Evolutionary conservation across 345 rosid species (phyloP).

Genomic region (Streptanthus diversifolius): DNA sequence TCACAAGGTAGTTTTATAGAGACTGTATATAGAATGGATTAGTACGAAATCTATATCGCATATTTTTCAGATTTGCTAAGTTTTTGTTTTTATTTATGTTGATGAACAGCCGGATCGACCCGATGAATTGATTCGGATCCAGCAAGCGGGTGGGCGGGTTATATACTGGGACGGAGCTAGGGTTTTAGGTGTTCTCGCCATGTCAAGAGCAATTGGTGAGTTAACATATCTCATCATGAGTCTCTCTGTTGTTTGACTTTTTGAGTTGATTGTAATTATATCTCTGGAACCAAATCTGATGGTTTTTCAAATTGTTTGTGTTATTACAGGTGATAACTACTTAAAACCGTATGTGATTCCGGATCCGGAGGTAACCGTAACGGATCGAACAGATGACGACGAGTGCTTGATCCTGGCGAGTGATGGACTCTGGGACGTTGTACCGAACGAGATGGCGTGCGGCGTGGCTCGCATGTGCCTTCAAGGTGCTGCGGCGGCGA

Average conservation of each 20-base stretch:
- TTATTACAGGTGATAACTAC: conserved; percentile 60
- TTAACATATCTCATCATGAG: not conserved
- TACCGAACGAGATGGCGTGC: conserved; percentile 76
- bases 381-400: conserved; percentile 62
- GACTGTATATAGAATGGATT: not conserved
- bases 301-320: not conserved
- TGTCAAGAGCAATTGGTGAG: conserved; percentile 89
- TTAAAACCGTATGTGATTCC: conserved; percentile 86
- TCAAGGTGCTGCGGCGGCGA: conserved; percentile 7
- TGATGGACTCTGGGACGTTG: conserved; percentile 96
- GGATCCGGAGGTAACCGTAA: conserved; percentile 70
- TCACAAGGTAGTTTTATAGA: conserved; percentile 52
- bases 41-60: not conserved
- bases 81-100: not conserved
- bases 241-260: not conserved
- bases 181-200: conserved; percentile 83
- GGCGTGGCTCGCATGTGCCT: conserved; percentile 77
- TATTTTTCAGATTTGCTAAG: not conserved
- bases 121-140: conserved; percentile 67
- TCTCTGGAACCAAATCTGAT: not conserved
- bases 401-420: conserved; percentile 81
- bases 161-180: conserved; percentile 89
- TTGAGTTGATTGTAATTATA: not conserved
- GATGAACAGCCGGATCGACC: conserved; percentile 78
- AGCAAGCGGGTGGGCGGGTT: conserved; percentile 76